Percentiles rank a stretch among this genome's conserved stretches.
Conservation (phyloP, 257 asterid genomes). For the Salvia rosmarinus region DNA sequence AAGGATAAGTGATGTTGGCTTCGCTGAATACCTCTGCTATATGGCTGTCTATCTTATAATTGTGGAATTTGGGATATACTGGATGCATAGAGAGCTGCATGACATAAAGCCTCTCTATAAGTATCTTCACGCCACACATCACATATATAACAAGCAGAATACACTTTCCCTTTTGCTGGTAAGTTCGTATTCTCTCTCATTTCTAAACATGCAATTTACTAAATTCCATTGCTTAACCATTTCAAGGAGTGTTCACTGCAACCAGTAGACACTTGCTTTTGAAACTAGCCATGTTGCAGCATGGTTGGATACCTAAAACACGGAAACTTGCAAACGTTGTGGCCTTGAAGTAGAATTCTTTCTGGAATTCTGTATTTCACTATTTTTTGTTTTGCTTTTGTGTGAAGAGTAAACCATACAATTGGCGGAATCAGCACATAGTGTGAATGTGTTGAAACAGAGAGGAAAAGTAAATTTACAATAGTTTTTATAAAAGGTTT, state of each 20-base stretch:
- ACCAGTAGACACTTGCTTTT: background rate
- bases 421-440: slow-evolving; percentile 2
- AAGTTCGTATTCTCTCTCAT: slow-evolving; percentile 36
- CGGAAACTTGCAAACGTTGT: background rate
- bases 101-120: slow-evolving; percentile 96
- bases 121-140: slow-evolving; percentile 94
- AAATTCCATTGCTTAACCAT: background rate
- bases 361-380: background rate
- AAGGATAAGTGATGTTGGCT: slow-evolving; percentile 71
- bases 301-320: background rate
- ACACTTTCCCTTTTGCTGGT: slow-evolving; percentile 99
- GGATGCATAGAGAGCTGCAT: slow-evolving; percentile 98
- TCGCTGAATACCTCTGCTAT: slow-evolving; percentile 56
- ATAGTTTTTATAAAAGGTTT: background rate
- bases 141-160: slow-evolving; percentile 97
- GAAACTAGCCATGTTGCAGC: background rate
- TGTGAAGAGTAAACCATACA: slow-evolving; percentile 1
- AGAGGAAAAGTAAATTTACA: background rate
- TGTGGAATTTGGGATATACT: slow-evolving; percentile 93
- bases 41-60: slow-evolving; percentile 58
- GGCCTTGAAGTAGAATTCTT: background rate
- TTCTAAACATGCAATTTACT: slow-evolving; percentile 5
- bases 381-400: background rate
- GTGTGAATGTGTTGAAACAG: slow-evolving; percentile 11
- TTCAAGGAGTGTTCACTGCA: slow-evolving; percentile 3